Conservation (phyloP, 2,329 filamentous ascomycete genomes). For the Aspergillus sp. region DNA sequence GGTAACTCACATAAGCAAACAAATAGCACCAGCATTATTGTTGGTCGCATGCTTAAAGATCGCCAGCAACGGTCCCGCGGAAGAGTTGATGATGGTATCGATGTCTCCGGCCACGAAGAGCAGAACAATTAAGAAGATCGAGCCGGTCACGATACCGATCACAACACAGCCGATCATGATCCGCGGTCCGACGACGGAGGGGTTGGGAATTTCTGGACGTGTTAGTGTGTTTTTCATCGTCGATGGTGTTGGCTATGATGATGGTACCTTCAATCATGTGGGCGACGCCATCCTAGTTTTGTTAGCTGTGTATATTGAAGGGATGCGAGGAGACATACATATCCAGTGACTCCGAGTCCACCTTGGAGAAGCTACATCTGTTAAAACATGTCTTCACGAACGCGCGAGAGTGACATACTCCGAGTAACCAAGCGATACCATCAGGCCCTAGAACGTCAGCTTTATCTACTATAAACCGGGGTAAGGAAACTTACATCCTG, state of each 20-base stretch:
- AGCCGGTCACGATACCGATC: constrained; percentile 57
- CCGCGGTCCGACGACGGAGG: constrained; percentile 51
- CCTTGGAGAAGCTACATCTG: constrained; percentile 40
- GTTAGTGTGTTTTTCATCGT: constrained; percentile 5
- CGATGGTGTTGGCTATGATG: not conserved
- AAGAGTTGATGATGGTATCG: constrained; percentile 48
- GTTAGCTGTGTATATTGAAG: not conserved
- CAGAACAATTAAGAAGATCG: constrained; percentile 55
- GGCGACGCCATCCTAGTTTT: constrained; percentile 31
- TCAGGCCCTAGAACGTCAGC: constrained; percentile 46
- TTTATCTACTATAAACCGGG: not conserved
- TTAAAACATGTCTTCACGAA: constrained; percentile 11
- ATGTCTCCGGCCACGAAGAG: constrained; percentile 58
- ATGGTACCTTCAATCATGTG: constrained; percentile 39
- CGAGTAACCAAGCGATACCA: constrained; percentile 48
- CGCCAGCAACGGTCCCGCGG: constrained; percentile 53
- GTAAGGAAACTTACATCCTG: constrained; percentile 45
- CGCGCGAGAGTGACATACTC: constrained; percentile 21
- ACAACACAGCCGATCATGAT: constrained; percentile 59
- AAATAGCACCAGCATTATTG: constrained; percentile 56
- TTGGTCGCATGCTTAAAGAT: constrained; percentile 58
- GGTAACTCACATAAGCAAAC: constrained; percentile 49
- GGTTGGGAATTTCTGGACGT: constrained; percentile 30
- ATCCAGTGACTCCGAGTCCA: constrained; percentile 50
- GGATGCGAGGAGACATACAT: constrained; percentile 27